Evolutionary conservation across 306 rosid species (phyloP).

Genomic region (Abrus pulchellus): DNA sequence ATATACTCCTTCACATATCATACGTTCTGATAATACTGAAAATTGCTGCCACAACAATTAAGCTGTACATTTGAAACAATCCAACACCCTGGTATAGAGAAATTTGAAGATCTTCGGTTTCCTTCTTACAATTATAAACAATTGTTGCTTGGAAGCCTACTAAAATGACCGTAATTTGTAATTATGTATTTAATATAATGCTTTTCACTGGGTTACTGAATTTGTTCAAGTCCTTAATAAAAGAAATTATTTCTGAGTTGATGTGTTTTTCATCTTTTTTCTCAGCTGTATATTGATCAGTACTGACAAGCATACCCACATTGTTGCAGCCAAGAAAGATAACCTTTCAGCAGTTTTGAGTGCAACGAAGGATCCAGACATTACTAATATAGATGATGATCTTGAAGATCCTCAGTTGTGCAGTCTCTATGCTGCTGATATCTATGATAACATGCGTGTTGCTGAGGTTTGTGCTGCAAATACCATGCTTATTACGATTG

Average conservation of each 20-base stretch:
- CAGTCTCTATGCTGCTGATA: constrained; percentile 77
- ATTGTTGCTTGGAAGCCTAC: constrained; percentile 5
- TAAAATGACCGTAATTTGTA: neutral
- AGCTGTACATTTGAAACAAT: neutral
- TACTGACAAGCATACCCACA: constrained; percentile 31
- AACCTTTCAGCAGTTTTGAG: constrained; percentile 43
- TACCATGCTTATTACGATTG: constrained; percentile 13
- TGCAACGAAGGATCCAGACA: constrained; percentile 52
- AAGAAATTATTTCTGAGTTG: constrained; percentile 27
- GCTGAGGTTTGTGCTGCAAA: constrained; percentile 73
- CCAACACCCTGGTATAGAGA: constrained; percentile 3
- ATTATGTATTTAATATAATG: neutral
- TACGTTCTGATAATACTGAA: constrained; percentile 3
- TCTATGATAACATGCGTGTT: constrained; percentile 71
- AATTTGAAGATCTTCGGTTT: neutral
- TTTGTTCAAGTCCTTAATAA: constrained; percentile 15
- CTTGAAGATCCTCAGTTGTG: constrained; percentile 74
- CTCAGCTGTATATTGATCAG: constrained; percentile 4
- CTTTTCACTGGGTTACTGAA: constrained; percentile 30
- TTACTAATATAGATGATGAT: constrained; percentile 73
- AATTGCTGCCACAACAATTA: neutral
- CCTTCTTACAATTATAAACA: neutral
- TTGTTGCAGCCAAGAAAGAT: constrained; percentile 54
- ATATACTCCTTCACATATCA: neutral
- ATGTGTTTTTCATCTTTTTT: neutral